Base-by-base conservation (phyloP, 768 basidiomycete genomes). In the Candolleomyces eurysporus region DNA sequence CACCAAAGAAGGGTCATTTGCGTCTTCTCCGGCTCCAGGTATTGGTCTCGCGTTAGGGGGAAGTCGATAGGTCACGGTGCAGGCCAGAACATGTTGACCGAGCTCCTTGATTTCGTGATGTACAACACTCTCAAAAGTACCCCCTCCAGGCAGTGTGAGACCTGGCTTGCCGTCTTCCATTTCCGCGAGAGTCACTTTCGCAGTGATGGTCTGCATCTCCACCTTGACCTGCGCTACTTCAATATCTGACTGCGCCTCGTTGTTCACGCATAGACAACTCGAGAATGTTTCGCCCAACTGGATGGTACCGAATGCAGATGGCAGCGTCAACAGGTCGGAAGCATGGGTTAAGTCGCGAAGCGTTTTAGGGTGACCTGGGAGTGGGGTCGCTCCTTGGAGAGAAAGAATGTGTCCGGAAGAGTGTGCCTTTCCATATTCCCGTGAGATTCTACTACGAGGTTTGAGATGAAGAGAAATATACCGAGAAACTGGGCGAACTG, bases 71-170 rank as follows among this genome's bases (percentile, higher is more conserved):
- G 84, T 83, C 30, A 96, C 91, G 6, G 87, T 87, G 68, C 93
- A 94, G 2, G 87, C 91, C 43, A 98, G 77, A 11, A 96, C 91
- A 72, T 96, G 94, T 69, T 93, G 87, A 0, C 94, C 94, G 19
- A 96, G 79, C 69, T 98, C 95, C 74, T 97, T 97, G 65, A 97
- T 91, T 75, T 98, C 96, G 68, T 93, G 91, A 62, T 86, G 80
- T 1, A 94, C 88, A 16, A 91, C 75, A 48, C 79, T 76, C 69
- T 92, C 89, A 36, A 92, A 67, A 0, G 84, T 84, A 67, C 87
- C 84, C 22, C 86, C 84, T 2, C 81, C 78, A 0, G 71, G 58
- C 26, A 26, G 26, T 26, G 26, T 53, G 96, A 74, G 22, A 69
- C 73, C 42, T 79, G 72, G 2, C 78, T 78, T 9, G 19, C 53